phyloP scores from a whole-genome alignment of 2,329 filamentous ascomycete species.

The Emergomyces pasteurianus region DNA sequence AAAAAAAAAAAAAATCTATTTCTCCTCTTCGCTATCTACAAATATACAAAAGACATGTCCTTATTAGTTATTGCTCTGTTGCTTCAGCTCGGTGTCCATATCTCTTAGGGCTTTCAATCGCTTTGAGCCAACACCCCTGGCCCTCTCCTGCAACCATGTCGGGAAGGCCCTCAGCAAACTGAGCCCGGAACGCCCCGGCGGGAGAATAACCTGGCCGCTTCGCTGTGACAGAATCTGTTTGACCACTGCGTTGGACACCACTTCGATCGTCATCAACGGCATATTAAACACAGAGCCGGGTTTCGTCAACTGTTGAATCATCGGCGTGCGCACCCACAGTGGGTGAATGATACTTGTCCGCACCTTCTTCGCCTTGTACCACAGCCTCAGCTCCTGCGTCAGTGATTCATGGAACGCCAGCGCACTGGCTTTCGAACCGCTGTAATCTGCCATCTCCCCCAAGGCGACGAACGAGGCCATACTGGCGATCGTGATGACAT shows the following conservation, averaged over 20 bases:
- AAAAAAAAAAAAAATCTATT: no score
- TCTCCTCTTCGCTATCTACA: neutral
- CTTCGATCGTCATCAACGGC: constrained; percentile 24
- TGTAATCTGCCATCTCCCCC: constrained; percentile 42
- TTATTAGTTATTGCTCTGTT: constrained; percentile 3
- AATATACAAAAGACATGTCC: neutral
- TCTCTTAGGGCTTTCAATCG: constrained; percentile 12
- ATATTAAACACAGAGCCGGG: constrained; percentile 21
- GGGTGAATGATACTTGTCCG: constrained; percentile 27
- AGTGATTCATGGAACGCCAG: constrained; percentile 43
- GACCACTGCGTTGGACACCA: constrained; percentile 38
- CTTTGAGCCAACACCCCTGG: constrained; percentile 18
- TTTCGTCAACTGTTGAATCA: constrained; percentile 29
- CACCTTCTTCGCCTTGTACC: constrained; percentile 27
- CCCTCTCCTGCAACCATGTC: constrained; percentile 36
- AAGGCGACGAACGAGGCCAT: constrained; percentile 39
- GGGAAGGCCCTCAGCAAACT: constrained; percentile 25
- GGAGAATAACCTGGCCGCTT: constrained; percentile 39
- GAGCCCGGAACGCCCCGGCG: constrained; percentile 21
- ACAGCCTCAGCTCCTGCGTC: constrained; percentile 25
- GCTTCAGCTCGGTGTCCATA: neutral
- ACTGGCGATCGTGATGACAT: constrained; percentile 45
- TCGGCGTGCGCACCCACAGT: constrained; percentile 39
- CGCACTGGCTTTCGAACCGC: constrained; percentile 40
- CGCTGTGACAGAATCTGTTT: constrained; percentile 39